phyloP scores from a whole-genome alignment of 306 rosid species.

The Cicer pinnatifidum region DNA sequence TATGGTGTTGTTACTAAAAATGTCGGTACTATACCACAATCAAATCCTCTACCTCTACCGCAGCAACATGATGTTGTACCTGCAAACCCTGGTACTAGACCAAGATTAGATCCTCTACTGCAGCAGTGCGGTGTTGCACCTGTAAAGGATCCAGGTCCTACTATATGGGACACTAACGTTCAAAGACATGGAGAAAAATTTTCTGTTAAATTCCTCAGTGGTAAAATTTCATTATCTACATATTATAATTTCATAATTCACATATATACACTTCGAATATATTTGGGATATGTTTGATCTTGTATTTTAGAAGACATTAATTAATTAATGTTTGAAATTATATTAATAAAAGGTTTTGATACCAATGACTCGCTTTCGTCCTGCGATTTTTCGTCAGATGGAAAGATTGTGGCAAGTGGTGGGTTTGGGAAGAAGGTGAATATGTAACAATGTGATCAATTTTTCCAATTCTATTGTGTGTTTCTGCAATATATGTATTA shows the following conservation, averaged over 20 bases:
- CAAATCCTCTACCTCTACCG: too few relatives aligned
- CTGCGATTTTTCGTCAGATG: constrained; percentile 27
- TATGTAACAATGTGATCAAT: background rate
- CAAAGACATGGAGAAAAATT: background rate
- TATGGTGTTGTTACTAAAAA: too few relatives aligned
- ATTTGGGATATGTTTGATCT: background rate
- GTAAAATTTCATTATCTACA: background rate
- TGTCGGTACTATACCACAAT: too few relatives aligned
- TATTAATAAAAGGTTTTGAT: constrained; percentile 1
- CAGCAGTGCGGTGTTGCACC: too few relatives aligned
- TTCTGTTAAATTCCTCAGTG: background rate
- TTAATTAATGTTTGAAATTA: background rate
- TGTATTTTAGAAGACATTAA: background rate
- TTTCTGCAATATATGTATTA: background rate
- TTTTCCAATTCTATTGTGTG: background rate
- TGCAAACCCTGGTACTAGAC: too few relatives aligned
- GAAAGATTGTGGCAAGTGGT: constrained; percentile 32
- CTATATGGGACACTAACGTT: background rate
- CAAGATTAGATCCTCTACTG: too few relatives aligned
- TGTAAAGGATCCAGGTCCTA: background rate
- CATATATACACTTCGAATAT: background rate
- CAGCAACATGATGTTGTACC: too few relatives aligned
- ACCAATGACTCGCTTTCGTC: background rate
- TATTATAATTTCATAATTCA: background rate
- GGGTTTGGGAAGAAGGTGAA: constrained; percentile 28